Evolutionary conservation across 805 yeast species (phyloP).

Genomic region (Ogataea polymorpha): DNA sequence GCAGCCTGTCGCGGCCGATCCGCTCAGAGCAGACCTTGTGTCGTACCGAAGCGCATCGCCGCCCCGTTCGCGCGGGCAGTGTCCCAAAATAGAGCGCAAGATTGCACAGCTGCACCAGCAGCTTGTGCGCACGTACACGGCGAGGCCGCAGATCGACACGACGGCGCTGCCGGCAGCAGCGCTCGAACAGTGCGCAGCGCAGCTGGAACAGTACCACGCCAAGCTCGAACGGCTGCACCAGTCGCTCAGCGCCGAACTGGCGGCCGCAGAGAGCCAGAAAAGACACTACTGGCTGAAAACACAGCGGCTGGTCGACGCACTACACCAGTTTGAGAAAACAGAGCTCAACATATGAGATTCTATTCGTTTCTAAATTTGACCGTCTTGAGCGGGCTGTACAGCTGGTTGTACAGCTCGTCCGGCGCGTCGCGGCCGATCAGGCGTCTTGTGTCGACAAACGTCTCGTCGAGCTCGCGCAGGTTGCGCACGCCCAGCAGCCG

Average conservation of each 20-base stretch:
- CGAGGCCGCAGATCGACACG: not conserved
- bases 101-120: not conserved
- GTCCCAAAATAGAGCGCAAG: slow-evolving; percentile 1
- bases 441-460: slow-evolving; percentile 53
- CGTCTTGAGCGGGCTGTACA: slow-evolving; percentile 30
- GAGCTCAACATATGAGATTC: slow-evolving; percentile 5
- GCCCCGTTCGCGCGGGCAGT: not conserved
- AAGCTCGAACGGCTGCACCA: slow-evolving; percentile 19
- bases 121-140: not conserved
- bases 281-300: slow-evolving; percentile 28
- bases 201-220: slow-evolving; percentile 21
- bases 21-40: not conserved
- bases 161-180: slow-evolving; percentile 16
- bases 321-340: slow-evolving; percentile 9
- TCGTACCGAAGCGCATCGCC: not conserved
- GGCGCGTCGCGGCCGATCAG: slow-evolving; percentile 33
- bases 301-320: slow-evolving; percentile 25
- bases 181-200: slow-evolving; percentile 15
- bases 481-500: slow-evolving; percentile 69
- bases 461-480: slow-evolving; percentile 56
- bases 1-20: not conserved
- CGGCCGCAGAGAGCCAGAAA: slow-evolving; percentile 13
- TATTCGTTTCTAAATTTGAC: slow-evolving; percentile 31
- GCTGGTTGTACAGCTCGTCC: slow-evolving; percentile 30
- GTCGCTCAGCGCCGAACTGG: slow-evolving; percentile 23